phyloP scores from a whole-genome alignment of 345 rosid genomes.

The Lenwebbia sp. region DNA sequence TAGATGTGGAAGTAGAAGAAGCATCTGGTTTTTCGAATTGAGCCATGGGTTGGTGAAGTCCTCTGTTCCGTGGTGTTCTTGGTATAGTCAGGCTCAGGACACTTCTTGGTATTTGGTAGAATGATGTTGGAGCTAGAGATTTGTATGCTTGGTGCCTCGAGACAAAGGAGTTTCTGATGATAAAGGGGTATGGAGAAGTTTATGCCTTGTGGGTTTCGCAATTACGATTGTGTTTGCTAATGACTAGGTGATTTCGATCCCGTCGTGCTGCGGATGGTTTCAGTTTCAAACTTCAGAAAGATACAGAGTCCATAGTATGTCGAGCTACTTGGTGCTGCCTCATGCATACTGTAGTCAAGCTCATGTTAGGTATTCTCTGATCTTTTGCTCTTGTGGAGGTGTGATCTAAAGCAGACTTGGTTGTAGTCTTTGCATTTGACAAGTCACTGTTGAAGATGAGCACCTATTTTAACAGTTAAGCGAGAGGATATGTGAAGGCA shows the following conservation, averaged over 20 bases:
- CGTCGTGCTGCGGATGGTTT: not conserved
- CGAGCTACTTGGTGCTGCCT: not conserved
- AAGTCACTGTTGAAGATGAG: rapidly evolving
- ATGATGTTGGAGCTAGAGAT: not conserved
- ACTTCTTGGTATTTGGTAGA: not conserved
- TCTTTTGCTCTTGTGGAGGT: not conserved
- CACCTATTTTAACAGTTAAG: not conserved
- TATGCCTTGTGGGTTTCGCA: not conserved
- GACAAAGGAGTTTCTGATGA: not conserved
- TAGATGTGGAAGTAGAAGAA: not conserved
- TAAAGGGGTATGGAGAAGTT: not conserved
- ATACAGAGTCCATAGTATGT: not conserved
- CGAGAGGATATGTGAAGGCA: not conserved
- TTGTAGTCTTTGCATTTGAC: not conserved
- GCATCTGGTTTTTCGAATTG: not conserved
- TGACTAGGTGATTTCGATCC: not conserved
- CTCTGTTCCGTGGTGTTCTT: not conserved
- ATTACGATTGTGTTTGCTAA: not conserved
- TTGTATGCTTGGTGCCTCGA: not conserved
- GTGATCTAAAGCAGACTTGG: not conserved
- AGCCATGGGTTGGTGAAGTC: not conserved
- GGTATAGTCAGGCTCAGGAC: not conserved
- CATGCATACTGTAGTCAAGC: not conserved
- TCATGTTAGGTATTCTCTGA: not conserved
- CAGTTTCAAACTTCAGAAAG: not conserved